Evolutionary conservation across 495 filamentous ascomycete species (phyloP), one percentile per base, ranked within the genome.

Genomic region (Haplographium delicatum): DNA sequence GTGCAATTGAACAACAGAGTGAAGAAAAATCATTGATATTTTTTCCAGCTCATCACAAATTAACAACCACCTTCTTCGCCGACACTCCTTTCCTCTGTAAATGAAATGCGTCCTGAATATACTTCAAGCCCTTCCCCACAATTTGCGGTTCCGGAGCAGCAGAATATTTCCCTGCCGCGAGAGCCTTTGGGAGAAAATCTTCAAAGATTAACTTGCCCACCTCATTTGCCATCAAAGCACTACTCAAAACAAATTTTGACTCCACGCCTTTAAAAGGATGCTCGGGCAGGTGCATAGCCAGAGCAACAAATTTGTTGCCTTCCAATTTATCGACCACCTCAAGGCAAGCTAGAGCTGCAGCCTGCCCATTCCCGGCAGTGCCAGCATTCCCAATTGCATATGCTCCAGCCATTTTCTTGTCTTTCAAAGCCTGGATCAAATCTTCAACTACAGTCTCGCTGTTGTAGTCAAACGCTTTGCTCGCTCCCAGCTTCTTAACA

Each of bases 401-500:
- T 15, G 28, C 43, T 18, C 43, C 43, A 6, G 18, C 43, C 18
- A 4, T n/a, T 5, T 15, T 3, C 26, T 45, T 45, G 6, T 27
- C 46, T n/a, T 49, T 27, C 24, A 49, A 26, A 15, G 34, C 34
- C 13, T 9, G 15, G 22, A 49, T 6, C 7, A 53, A 23, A 8
- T 53, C 34, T 2, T 45, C 41, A 4, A 30, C 23, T 10, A 46
- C 41, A 5, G 30, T 46, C 5, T 19, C 19, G 15, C 8, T 28
- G 13, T 30, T 38, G 37, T 56, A 51, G 33, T 56, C 53, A 27
- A 56, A 56, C 16, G 24, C 42, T 15, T 56, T 18, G 1, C 28
- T 13, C 0, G 68, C 72, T 3, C 72, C 72, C 7, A 68, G 64
- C 5, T 30, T 54, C 53, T 59, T 66, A 7, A 72, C 60, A 31